Base-by-base conservation (phyloP, 2,329 filamentous ascomycete genomes). In the Beauveria pseudobassiana region DNA sequence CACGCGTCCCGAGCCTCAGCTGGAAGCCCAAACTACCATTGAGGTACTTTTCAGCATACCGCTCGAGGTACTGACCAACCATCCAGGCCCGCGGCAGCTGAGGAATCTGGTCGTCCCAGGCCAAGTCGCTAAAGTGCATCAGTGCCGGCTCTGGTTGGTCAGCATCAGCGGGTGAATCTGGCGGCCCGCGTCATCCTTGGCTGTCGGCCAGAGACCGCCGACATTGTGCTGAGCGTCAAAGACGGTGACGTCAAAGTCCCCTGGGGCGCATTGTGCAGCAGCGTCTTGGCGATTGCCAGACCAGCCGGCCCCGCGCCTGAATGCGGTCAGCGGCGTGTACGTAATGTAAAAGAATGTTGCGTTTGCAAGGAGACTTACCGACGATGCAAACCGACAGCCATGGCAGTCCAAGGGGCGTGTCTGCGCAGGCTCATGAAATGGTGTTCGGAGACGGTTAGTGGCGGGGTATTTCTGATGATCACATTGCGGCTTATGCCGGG, bases 81-180 rank as follows among this genome's bases (percentile, higher is more conserved):
- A 91, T 85, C 85, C 88, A 91, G 0, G 90, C 91, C 43, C 81
- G 85, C 1, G 91, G 91, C 53, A 95, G 87, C 72, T 88, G 80
- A 1, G 87, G 85, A 1, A 78, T 74, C 4, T 73, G 74, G 5
- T 79, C 75, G 3, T 82, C 78, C 90, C 90, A 96, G 6, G 88
- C 82, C 26, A 91, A 72, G 70, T 93, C 91, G 65, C 83, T 86
- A 67, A 87, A 87, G 67, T 84, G 82, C 65, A 95, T 85, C 0
- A 91, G 72, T 91, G 90, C 51, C 82, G 83, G 74, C 88, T 92
- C 68, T 93, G 84, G 71, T 96, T 96, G 4, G 84, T 84, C 18
- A 83, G 78, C 79, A 89, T 89, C 58, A 88, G 80, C 9, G 87
- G 88, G 64, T 88, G 84, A 18, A 88, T 75, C 45, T 83, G 75